Percentiles rank a stretch among this genome's conserved stretches.
Conservation (phyloP, 2,329 filamentous ascomycete species). For the Diaporthe ilicicola region DNA sequence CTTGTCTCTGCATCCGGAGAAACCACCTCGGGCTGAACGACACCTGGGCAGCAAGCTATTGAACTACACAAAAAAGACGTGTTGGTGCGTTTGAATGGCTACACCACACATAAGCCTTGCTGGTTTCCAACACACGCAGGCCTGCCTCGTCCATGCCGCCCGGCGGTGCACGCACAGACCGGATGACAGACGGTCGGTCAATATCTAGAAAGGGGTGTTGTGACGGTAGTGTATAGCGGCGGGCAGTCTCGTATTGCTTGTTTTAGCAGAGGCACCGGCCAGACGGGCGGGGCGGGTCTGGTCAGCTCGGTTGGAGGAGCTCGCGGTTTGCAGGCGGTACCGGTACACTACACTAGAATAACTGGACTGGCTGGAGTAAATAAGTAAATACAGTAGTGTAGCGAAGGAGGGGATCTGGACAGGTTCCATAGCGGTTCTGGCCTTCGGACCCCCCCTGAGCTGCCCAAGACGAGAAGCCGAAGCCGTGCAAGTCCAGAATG, state of each 20-base stretch:
- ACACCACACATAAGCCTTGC: too few species aligned
- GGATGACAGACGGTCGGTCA: background rate
- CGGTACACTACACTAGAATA: too few species aligned
- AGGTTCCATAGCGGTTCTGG: background rate
- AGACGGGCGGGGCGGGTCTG: background rate
- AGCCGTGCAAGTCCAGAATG: background rate
- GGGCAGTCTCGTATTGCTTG: constrained; percentile 7
- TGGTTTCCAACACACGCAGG: too few species aligned
- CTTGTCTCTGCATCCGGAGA: background rate
- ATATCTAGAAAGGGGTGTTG: background rate
- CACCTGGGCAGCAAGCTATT: background rate
- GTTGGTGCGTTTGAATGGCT: too few species aligned
- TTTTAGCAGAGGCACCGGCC: background rate
- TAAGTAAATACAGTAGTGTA: too few species aligned
- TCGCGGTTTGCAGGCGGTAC: background rate
- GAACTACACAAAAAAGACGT: too few species aligned
- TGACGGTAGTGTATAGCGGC: background rate
- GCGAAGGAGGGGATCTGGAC: background rate
- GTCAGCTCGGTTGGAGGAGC: background rate
- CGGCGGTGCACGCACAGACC: background rate
- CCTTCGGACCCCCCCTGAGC: background rate
- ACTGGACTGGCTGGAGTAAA: background rate
- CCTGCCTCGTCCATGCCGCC: background rate
- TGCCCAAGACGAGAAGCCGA: background rate
- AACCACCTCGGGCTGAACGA: background rate